These are phyloP conservation scores for Aureobasidium sp. DNA, from an alignment of 2,329 filamentous ascomycete genomes.

Conservation along the genomic window DNA sequence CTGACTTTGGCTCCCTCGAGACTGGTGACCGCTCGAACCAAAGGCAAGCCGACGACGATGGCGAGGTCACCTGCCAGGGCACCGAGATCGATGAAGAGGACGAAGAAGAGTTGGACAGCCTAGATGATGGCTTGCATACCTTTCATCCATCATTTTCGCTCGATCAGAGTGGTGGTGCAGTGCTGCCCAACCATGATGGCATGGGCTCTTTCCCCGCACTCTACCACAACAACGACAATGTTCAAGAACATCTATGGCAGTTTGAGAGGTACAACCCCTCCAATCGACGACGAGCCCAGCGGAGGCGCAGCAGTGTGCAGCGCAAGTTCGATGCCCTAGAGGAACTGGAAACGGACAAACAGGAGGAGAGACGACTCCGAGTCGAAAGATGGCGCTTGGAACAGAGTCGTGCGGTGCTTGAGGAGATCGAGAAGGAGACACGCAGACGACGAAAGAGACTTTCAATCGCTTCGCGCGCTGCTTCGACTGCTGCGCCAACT, in stretches of 20 bases:
- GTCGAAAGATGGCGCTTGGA: constrained; percentile 92
- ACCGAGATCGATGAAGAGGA: constrained; percentile 50
- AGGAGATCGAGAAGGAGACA: constrained; percentile 86
- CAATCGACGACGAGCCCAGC: constrained; percentile 50
- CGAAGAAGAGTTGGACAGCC: constrained; percentile 78
- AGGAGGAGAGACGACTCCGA: constrained; percentile 65
- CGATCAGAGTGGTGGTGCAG: constrained; percentile 54
- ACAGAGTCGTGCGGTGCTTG: constrained; percentile 75
- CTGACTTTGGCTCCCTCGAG: constrained; percentile 73
- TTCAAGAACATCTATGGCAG: constrained; percentile 81
- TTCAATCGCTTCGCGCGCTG: constrained; percentile 40
- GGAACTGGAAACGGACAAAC: constrained; percentile 52
- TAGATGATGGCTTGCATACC: constrained; percentile 85
- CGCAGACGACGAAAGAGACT: constrained; percentile 54
- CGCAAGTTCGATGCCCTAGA: constrained; percentile 48
- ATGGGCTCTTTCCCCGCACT: constrained; percentile 66
- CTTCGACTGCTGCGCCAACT: constrained; percentile 24
- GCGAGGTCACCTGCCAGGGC: constrained; percentile 35
- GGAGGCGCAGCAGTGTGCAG: constrained; percentile 52
- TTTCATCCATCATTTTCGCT: constrained; percentile 58
- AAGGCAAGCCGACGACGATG: constrained; percentile 42
- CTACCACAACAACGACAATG: constrained; percentile 45
- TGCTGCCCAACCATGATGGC: constrained; percentile 89
- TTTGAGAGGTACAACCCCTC: constrained; percentile 76
- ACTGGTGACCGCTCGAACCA: constrained; percentile 55